phyloP scores from a whole-genome alignment of 208 protist species.

The Trypanosoma melophagium region DNA sequence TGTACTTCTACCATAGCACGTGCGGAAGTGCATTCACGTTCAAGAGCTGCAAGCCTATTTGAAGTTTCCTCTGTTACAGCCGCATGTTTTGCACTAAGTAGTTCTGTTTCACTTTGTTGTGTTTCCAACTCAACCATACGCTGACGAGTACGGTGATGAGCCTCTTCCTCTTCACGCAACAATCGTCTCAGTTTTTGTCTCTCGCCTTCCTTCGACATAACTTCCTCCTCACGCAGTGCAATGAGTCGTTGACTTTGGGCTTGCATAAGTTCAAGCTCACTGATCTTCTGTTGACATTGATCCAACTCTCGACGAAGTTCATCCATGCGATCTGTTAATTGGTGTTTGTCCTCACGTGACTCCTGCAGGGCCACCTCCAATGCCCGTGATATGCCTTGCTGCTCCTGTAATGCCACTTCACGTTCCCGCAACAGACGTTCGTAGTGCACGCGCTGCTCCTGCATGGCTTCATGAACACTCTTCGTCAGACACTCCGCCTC shows the following conservation, averaged over 20 bases:
- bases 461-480: constrained; percentile 6
- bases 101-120: constrained; percentile 10
- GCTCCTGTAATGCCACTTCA: constrained; percentile 17
- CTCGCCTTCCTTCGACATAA: constrained; percentile 32
- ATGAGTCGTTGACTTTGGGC: constrained; percentile 32
- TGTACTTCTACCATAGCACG: neutral
- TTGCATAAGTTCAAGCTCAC: constrained; percentile 27
- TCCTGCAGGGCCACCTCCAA: constrained; percentile 21
- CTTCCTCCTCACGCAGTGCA: constrained; percentile 30
- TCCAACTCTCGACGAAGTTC: constrained; percentile 23
- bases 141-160: constrained; percentile 22
- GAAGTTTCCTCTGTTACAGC: neutral
- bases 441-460: constrained; percentile 29
- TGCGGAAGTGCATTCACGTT: constrained; percentile 12
- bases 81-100: constrained; percentile 5
- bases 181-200: constrained; percentile 30
- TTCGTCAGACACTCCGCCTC: constrained; percentile 21
- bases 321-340: constrained; percentile 16
- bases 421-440: constrained; percentile 19
- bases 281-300: constrained; percentile 1
- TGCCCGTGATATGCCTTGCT: neutral
- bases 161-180: constrained; percentile 43
- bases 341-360: constrained; percentile 5
- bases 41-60: neutral
- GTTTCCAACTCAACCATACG: constrained; percentile 13